Evolutionary conservation across 345 rosid species (phyloP).

Genomic region (Brassica napus): DNA sequence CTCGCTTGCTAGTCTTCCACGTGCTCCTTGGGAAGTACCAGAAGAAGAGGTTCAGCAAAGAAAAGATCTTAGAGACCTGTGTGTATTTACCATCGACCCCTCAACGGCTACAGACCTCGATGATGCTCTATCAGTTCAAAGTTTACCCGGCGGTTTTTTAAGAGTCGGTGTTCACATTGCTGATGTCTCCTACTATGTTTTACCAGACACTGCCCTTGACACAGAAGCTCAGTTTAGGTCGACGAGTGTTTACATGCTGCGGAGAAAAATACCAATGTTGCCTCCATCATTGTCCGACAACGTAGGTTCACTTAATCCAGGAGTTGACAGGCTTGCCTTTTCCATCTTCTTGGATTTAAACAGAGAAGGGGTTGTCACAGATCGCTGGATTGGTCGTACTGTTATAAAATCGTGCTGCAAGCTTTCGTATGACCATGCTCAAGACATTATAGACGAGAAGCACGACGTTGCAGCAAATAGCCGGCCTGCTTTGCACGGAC

Average conservation of each 20-base stretch:
- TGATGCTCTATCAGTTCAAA: slow-evolving; percentile 85
- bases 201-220: slow-evolving; percentile 75
- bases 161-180: slow-evolving; percentile 94
- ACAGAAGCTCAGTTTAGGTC: slow-evolving; percentile 79
- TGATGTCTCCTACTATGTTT: slow-evolving; percentile 83
- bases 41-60: slow-evolving; percentile 55
- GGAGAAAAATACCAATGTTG: slow-evolving; percentile 72
- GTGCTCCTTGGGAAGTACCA: slow-evolving; percentile 73
- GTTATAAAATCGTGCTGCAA: slow-evolving; percentile 82
- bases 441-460: slow-evolving; percentile 60
- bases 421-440: slow-evolving; percentile 80
- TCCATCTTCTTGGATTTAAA: slow-evolving; percentile 82
- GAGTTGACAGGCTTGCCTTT: slow-evolving; percentile 79
- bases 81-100: slow-evolving; percentile 80
- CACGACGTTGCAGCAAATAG: slow-evolving; percentile 33
- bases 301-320: slow-evolving; percentile 78
- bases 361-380: slow-evolving; percentile 53
- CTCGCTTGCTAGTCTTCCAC: slow-evolving; percentile 66
- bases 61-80: slow-evolving; percentile 69
- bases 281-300: slow-evolving; percentile 74
- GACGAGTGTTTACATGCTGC: slow-evolving; percentile 71
- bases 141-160: slow-evolving; percentile 49
- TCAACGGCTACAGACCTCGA: slow-evolving; percentile 79
- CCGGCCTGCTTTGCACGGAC: slow-evolving; percentile 61
- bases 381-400: slow-evolving; percentile 82